Conservation (phyloP, 768 basidiomycete genomes). For the Trametes cingulata region DNA sequence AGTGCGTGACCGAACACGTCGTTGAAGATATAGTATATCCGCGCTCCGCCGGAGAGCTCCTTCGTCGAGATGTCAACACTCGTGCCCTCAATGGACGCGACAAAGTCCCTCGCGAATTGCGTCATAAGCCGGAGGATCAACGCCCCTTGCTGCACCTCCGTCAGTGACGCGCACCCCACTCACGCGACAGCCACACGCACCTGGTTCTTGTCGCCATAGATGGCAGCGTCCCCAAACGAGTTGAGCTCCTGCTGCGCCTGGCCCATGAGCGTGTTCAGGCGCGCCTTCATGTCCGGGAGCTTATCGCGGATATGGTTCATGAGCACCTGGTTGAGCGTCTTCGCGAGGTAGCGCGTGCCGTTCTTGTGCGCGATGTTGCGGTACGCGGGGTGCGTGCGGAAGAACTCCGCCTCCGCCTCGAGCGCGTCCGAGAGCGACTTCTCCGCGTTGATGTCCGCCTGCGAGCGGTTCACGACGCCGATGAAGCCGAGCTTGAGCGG, state of each 20-base stretch:
- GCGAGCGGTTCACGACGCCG: conserved; percentile 95
- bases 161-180: conserved; percentile 9
- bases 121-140: conserved; percentile 97
- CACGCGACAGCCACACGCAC: conserved; percentile 25
- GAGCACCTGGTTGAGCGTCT: conserved; percentile 91
- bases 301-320: conserved; percentile 99
- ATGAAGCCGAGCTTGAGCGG: conserved; percentile 98
- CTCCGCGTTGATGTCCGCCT: conserved; percentile 92
- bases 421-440: conserved; percentile 85
- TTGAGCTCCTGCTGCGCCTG: conserved; percentile 98
- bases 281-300: conserved; percentile 98
- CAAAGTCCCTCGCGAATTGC: conserved; percentile 95
- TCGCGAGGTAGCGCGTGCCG: conserved; percentile 94
- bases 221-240: conserved; percentile 91
- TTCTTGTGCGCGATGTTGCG: conserved; percentile 96
- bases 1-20: conserved; percentile 96
- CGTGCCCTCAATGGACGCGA: conserved; percentile 96
- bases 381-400: conserved; percentile 86
- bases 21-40: conserved; percentile 99
- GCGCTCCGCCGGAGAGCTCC: conserved; percentile 95
- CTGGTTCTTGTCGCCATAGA: conserved; percentile 90
- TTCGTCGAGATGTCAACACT: conserved; percentile 96
- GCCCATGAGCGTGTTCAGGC: conserved; percentile 96
- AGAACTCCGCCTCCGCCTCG: conserved; percentile 88
- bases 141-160: conserved; percentile 65